Base-by-base conservation (phyloP, 352 stramenopile genomes). In the Phytophthora pini region DNA sequence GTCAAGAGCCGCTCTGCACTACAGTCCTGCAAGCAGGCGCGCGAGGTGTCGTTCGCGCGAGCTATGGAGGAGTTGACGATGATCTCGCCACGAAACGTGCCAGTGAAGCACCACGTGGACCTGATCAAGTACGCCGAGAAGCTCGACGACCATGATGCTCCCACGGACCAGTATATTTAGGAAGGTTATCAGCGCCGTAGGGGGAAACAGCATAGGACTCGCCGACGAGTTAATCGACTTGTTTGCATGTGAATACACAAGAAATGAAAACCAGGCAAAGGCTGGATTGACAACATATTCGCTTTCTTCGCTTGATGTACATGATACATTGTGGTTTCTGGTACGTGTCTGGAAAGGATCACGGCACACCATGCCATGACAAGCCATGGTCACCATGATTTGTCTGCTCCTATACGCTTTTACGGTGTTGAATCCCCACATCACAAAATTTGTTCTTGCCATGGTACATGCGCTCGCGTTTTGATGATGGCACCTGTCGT, bases 51-150 rank as follows among this genome's bases (percentile, higher is more conserved):
- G 17, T 94, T 94, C 52, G 86, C 86, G 5, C 71, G 75, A 51
- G 86, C 86, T 4, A 94, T 94, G 86, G 82, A 82, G 38, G 79
- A 82, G 24, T 65, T 94, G 51, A 92, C 75, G 69, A 89, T 84
- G 70, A 87, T 94, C 44, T 92, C 86, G 52, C 86, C 84, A 34
- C 83, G 86, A 56, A 80, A 92, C 69, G 72, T 88, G 55, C 86
- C 86, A 29, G 80, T 94, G 64, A 88, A 89, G 70, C 81, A 90
- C 59, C 80, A 82, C 62, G 73, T 94, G 38, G 86, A 94, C 59
- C 59, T 94, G 45, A 94, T 94, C 77, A 90, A 94, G 80, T 92
- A 92, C 62, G 86, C 86, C 20, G 86, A 90, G 63, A 76, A 90
- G 58, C 79, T 94, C 7, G 84, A 93, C 56, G 77, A 92, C 66